Evolutionary conservation across 306 rosid genomes (phyloP), one percentile per base, ranked within the genome.

Genomic region (Hippophae rhamnoides): DNA sequence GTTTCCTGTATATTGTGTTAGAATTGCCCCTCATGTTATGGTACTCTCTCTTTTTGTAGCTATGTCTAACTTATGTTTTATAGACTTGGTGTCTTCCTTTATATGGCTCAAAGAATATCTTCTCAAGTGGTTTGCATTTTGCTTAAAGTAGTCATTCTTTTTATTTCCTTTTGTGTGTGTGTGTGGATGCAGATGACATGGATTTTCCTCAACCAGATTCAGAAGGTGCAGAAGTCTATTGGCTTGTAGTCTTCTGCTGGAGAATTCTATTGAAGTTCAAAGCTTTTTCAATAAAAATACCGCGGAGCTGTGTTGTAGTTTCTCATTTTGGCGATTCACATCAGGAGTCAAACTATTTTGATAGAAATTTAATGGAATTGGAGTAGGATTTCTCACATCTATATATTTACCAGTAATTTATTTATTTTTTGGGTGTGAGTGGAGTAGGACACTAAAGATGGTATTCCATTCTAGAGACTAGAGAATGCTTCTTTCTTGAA

Each of bases 21-120:
- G 95, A 82, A 92, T 88, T 76, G 93, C 99, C 10, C 95, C 99
- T 53, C 96, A 88, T 59, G 95, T 88, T 81, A 88, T 92, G 99
- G 99, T 87, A 87, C 53, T 51, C 41, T 56, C 66, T 18, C 23
- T 66, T 57, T 74, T 42, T 64, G 59, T 64, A 18, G 23, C 47
- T 52, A 6, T 31, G 23, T 55, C 5, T 43, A 40, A 27, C 9
- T 44, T 13, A 23, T 10, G 5, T 2, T 3, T 13, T 41, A 25
- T 50, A 38, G 13, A 7, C 25, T 10, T 41, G 18, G 8, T 1
- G 41, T 56, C 40, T 54, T 14, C 18, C 57, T 53, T n/a, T 51
- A n/a, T 49, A 49, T 49, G 14, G 38, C 38, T 31, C 38, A 31
- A 31, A 2, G 38, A 31, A 31, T 31, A 2, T 31, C 38, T 31